Base-by-base conservation (phyloP, 176 grass and related monocot species). In the Alopecurus myosuroides region DNA sequence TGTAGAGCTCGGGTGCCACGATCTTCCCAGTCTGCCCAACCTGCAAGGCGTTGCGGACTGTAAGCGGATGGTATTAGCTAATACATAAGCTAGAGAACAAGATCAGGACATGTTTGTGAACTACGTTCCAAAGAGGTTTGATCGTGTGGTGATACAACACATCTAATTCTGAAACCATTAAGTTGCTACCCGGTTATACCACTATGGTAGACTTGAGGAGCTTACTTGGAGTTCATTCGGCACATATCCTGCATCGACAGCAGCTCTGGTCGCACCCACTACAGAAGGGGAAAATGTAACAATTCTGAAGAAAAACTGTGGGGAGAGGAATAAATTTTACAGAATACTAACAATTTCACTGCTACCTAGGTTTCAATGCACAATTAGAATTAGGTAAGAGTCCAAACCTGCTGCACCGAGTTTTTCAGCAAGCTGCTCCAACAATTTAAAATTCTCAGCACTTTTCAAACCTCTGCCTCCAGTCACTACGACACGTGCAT, bases 11-110 rank as follows among this genome's bases (percentile, higher is more conserved):
- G 3, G 97, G 93, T 46, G 93, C 93, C 62, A 98, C 97, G 45
- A 98, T 95, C 82, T 98, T 96, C 71, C 97, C 97, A 51, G 97
- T 98, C 77, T 98, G 97, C 52, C 93, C 97, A 86, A 96, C 97
- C 97, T 98, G 88, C 12, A 6, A 50, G 33, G 15, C 48, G 31
- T 57, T 5, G 2, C 4, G n/a, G 49, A n/a, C n/a, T n/a, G n/a
- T n/a, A n/a, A n/a, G n/a, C n/a, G n/a, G 23, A 34, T 48, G 31
- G 79, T 45, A 42, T 2, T 63, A 39, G 18, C 26, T 20, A 44
- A 17, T 63, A 33, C 56, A 63, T 63, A 14, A 76, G 57, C 39
- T 46, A 46, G 17, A 39, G 55, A n/a, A 33, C 77, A 44, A 33
- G 1, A 48, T 1, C 14, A 49, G 42, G 17, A 49, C 25, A 2